Evolutionary conservation across 768 basidiomycete species (phyloP), one percentile per base, ranked within the genome.

Genomic region (Cystobasidium tubakii): DNA sequence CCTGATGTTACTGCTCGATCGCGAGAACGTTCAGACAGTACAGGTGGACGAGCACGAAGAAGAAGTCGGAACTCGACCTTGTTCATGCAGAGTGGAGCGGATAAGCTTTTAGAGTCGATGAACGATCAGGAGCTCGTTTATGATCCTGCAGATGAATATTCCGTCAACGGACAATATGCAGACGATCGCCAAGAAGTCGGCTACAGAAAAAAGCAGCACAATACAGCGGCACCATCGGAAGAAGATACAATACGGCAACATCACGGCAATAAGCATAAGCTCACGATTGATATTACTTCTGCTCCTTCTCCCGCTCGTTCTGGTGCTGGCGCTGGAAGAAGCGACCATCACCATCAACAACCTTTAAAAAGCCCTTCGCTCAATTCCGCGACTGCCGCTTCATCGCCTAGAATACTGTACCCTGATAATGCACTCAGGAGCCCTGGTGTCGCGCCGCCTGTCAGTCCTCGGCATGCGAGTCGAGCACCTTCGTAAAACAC

Each of bases 81-180:
- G 1, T 79, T 78, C 50, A 64, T 75, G 36, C 74, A 75, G 15
- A 73, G 63, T 25, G 77, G 77, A 2, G 77, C 77, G 9, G 76
- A 77, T 62, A 62, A 73, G 62, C 64, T 79, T 4, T 70, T 78
- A 71, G 77, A 79, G 34, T 21, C 23, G 9, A 33, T 67, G 13
- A 42, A 25, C 43, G 64, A 73, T 71, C 54, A 36, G 10, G 69
- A 71, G 27, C 10, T 27, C 12, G 27, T 15, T 15, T 43, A 50
- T 67, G 17, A 39, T 31, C 17, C 57, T 27, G 57, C 10, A 29
- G 57, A 60, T 15, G 53, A 54, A n/a, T 6, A 54, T 54, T 25
- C 27, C 44, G 15, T 31, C 12, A 12, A 29, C 23, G 57, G 4
- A 29, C 66, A 44, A 10, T 54, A 29, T 17, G 54, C 15, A 33